Evolutionary conservation across 768 basidiomycete species (phyloP).

Genomic region (Leccinellum luteum): DNA sequence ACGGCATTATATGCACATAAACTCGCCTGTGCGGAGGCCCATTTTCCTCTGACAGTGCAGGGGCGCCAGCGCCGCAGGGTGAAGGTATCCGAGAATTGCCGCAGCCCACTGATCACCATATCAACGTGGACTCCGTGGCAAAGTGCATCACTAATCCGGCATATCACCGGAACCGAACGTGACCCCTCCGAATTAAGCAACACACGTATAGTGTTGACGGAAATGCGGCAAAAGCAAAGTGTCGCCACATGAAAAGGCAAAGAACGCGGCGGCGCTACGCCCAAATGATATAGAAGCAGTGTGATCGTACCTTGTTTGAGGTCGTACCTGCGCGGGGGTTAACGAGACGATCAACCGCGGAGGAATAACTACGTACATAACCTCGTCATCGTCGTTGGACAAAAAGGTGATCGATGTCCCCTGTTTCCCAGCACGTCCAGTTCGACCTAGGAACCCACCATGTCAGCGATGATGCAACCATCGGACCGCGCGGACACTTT

Average conservation of each 20-base stretch:
- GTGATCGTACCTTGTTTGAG: constrained; percentile 75
- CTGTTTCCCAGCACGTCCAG: constrained; percentile 95
- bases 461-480: neutral
- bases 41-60: neutral
- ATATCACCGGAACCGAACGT: constrained; percentile 6
- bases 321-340: constrained; percentile 67
- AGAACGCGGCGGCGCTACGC: neutral
- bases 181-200: constrained; percentile 10
- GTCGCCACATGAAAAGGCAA: neutral
- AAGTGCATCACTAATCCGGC: neutral
- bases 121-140: neutral
- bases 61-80: neutral
- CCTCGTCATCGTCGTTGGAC: constrained; percentile 93
- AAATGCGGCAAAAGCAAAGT: constrained; percentile 2
- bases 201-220: neutral
- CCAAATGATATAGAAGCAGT: neutral
- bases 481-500: neutral
- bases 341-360: neutral
- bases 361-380: constrained; percentile 65
- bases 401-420: constrained; percentile 95
- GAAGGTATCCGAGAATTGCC: neutral
- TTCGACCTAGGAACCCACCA: constrained; percentile 64
- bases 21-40: neutral
- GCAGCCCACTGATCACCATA: neutral
- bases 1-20: constrained; percentile 1